phyloP scores from a whole-genome alignment of 2,329 filamentous ascomycete species.

The Fusarium veterinarium region DNA sequence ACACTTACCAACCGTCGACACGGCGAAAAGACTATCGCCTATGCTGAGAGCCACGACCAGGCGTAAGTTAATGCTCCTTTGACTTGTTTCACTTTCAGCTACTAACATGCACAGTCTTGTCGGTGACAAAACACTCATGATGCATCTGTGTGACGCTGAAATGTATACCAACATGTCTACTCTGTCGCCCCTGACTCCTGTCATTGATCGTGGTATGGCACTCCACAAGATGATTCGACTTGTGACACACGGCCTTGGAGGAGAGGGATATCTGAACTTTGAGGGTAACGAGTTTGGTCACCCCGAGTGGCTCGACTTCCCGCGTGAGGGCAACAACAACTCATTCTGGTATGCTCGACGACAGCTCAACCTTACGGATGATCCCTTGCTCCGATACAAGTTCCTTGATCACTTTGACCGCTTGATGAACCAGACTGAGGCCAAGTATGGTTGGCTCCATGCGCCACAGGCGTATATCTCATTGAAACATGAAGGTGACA shows the following conservation, averaged over 20 bases:
- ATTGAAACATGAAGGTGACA: conserved; percentile 92
- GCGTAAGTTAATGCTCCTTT: conserved; percentile 70
- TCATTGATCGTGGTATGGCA: conserved; percentile 90
- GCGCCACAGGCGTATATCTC: conserved; percentile 89
- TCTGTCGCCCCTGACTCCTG: conserved; percentile 82
- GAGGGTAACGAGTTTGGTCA: conserved; percentile 99
- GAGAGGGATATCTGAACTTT: conserved; percentile 98
- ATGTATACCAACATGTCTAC: conserved; percentile 98
- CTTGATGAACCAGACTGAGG: conserved; percentile 88
- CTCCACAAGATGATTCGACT: conserved; percentile 98
- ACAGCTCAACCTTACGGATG: conserved; percentile 92
- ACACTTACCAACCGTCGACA: conserved; percentile 93
- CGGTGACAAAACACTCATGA: conserved; percentile 95
- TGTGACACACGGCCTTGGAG: conserved; percentile 89
- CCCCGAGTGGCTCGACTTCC: conserved; percentile 99
- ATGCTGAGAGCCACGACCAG: conserved; percentile 97
- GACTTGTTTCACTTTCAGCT: conserved; percentile 27
- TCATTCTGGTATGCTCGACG: conserved; percentile 95
- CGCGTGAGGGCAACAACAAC: conserved; percentile 90
- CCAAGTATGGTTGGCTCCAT: conserved; percentile 91
- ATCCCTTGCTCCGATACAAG: conserved; percentile 84
- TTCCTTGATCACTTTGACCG: conserved; percentile 95
- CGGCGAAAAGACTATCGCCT: conserved; percentile 98
- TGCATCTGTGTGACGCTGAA: conserved; percentile 97
- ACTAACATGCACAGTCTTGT: conserved; percentile 73